Conservation (phyloP, 495 filamentous ascomycete species). For the Penicillium steckii region DNA sequence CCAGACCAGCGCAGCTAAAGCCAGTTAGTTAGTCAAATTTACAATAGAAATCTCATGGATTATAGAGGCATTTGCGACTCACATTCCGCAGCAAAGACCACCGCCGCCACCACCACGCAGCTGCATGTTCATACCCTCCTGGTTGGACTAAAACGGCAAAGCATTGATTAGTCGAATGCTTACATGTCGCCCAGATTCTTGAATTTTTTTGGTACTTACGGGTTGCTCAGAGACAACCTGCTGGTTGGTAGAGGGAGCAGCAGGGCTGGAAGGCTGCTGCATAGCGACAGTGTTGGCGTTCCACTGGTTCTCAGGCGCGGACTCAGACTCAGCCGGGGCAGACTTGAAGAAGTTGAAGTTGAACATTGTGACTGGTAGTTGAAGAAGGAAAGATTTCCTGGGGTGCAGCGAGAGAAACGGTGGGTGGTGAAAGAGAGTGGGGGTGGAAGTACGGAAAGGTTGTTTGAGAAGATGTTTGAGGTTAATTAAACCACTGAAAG, state of each 20-base stretch:
- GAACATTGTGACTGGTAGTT: constrained; percentile 31
- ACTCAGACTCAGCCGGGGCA: constrained; percentile 26
- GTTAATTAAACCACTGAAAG: background rate
- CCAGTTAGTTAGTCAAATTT: constrained; percentile 12
- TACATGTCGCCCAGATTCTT: background rate
- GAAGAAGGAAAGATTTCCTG: background rate
- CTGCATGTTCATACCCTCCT: constrained; percentile 39
- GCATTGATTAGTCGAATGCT: constrained; percentile 4
- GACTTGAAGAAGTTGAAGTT: constrained; percentile 43
- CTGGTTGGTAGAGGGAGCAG: constrained; percentile 27
- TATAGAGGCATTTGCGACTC: constrained; percentile 12
- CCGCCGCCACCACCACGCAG: constrained; percentile 44
- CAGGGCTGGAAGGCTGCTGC: constrained; percentile 41
- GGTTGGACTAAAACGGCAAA: constrained; percentile 17
- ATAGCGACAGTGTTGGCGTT: constrained; percentile 41
- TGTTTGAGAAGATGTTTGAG: constrained; percentile 1
- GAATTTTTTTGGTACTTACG: constrained; percentile 15
- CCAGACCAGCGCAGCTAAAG: constrained; percentile 41
- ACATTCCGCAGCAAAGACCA: constrained; percentile 47
- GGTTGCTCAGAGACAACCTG: constrained; percentile 39
- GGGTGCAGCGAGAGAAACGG: background rate
- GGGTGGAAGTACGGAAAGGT: background rate
- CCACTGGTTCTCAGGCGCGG: constrained; percentile 24
- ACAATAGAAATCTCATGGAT: background rate
- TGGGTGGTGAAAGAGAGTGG: background rate